phyloP scores from a whole-genome alignment of 2,329 filamentous ascomycete genomes.

The Talaromyces pinophilus region DNA sequence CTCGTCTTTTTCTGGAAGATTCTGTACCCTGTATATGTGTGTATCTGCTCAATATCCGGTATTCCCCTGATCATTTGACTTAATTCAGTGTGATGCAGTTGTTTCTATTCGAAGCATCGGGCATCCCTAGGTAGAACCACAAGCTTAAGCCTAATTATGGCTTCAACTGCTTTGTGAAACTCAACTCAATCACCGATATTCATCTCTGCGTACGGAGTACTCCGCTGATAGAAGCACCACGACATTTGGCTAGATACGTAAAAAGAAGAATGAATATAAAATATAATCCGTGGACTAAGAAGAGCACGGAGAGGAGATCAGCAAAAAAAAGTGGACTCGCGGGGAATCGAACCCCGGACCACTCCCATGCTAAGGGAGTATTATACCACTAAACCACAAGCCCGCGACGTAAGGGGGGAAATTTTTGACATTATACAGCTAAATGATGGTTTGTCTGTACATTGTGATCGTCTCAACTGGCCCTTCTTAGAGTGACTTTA shows the following conservation, averaged over 20 bases:
- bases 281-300: too few species aligned
- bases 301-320: background rate
- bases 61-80: background rate
- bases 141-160: background rate
- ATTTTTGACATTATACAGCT: background rate
- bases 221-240: background rate
- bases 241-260: background rate
- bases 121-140: background rate
- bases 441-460: too few species aligned
- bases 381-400: slow-evolving; percentile 46
- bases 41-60: background rate
- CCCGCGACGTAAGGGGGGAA: background rate
- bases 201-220: background rate
- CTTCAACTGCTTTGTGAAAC: background rate
- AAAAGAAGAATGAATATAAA: background rate
- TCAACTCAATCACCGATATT: background rate
- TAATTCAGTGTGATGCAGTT: background rate
- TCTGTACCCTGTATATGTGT: background rate
- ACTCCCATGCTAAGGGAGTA: slow-evolving; percentile 46
- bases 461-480: too few species aligned
- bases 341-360: slow-evolving; percentile 48
- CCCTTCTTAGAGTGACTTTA: background rate
- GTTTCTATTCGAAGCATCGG: background rate
- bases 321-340: slow-evolving; percentile 21
- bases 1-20: background rate